Percentiles rank a stretch among this genome's conserved stretches.
phyloP scores from a whole-genome alignment of 371 early-diverging fungal genomes.

The Mortierella sp. region DNA sequence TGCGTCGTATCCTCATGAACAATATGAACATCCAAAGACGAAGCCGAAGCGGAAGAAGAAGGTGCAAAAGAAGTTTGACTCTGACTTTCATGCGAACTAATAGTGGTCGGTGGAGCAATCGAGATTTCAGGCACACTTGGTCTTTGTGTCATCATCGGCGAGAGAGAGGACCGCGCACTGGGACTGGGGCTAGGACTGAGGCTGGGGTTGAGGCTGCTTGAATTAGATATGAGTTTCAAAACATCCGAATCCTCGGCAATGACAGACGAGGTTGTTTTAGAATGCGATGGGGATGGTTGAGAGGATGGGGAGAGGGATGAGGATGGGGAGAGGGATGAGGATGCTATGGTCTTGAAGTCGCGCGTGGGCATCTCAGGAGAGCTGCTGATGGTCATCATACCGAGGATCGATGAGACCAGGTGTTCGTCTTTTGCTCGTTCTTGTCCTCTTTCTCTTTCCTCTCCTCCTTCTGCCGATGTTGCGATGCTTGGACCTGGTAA shows the following conservation, averaged over 20 bases:
- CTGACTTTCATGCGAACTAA: constrained; percentile 10
- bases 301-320: background rate
- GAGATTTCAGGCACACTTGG: constrained; percentile 17
- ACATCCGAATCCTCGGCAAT: background rate
- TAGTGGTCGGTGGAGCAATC: constrained; percentile 27
- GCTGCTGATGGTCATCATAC: constrained; percentile 5
- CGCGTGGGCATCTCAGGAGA: constrained; percentile 27
- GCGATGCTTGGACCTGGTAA: background rate
- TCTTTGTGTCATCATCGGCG: background rate
- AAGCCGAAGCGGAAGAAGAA: background rate
- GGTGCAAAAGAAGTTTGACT: background rate
- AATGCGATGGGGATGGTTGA: background rate
- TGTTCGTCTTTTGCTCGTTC: background rate
- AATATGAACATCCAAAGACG: constrained; percentile 8
- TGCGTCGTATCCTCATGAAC: background rate
- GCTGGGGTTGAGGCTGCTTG: too few species aligned
- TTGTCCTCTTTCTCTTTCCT: background rate
- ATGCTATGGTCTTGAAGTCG: constrained; percentile 1
- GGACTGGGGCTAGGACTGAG: background rate
- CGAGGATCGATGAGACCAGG: constrained; percentile 7
- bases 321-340: background rate
- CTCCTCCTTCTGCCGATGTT: background rate
- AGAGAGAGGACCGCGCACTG: background rate
- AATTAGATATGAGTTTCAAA: background rate
- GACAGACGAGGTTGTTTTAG: background rate